These are phyloP conservation scores for Cornus controversa DNA, from an alignment of 148 eudicot genomes.

Conservation along the genomic window DNA sequence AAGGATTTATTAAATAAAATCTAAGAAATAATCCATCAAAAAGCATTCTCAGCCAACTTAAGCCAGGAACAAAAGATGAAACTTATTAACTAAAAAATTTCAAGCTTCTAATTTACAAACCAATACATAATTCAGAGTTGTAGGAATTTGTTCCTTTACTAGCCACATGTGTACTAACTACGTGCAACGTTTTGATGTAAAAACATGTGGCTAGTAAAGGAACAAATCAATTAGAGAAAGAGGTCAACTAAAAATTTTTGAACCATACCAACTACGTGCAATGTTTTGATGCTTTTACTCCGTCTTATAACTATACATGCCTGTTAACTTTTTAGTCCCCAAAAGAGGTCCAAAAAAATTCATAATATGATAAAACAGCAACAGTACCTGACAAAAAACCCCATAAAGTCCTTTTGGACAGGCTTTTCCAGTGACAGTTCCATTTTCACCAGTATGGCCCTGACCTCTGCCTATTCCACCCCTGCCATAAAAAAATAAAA, in stretches of 20 bases:
- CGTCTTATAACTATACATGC: background rate
- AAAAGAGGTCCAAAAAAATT: background rate
- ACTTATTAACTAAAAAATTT: background rate
- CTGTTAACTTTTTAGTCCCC: background rate
- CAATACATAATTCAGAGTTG: background rate
- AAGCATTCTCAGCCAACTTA: background rate
- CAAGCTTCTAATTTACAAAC: background rate
- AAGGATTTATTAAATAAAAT: background rate
- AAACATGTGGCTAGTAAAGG: no score
- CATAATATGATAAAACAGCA: slow-evolving; percentile 10
- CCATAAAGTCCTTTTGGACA: slow-evolving; percentile 95
- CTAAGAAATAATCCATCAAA: background rate
- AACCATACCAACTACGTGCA: background rate
- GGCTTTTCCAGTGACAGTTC: slow-evolving; percentile 82
- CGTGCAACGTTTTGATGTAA: no score
- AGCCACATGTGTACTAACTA: background rate
- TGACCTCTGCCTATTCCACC: slow-evolving; percentile 78
- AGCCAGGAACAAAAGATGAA: background rate
- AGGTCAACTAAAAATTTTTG: background rate
- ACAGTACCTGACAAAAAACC: slow-evolving; percentile 76
- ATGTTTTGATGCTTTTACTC: background rate
- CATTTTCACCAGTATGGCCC: slow-evolving; percentile 77
- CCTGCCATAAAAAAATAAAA: slow-evolving; percentile 40
- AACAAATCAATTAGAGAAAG: background rate
- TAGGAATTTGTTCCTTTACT: no score